Base-by-base conservation (phyloP, 2,329 filamentous ascomycete genomes). In the Microcyclosporella mali region DNA sequence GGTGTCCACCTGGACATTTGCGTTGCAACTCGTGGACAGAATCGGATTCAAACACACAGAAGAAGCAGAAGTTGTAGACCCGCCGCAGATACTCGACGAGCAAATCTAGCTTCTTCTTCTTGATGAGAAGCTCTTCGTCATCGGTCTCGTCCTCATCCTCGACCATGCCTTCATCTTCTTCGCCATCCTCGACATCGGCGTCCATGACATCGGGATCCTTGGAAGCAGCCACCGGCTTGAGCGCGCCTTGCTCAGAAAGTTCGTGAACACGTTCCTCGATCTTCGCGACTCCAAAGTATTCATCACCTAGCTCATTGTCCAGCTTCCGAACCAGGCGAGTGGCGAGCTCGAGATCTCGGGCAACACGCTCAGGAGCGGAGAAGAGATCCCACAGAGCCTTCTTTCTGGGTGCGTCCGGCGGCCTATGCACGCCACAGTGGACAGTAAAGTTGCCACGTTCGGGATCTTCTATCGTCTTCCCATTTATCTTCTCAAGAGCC, bases 11-110 rank as follows among this genome's bases (percentile, higher is more conserved):
- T 18, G 92, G 88, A 57, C 92, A 98, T 68, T 98, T 97, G 46
- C 92, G 82, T 31, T 87, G 89, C 53, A 98, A 74, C 68, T 98
- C 92, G 60, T 98, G 92, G 16, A 97, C 83, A 0, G 90, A 97
- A 65, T 98, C 92, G 60, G 88, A 92, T 68, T 98, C 92, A 56
- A 98, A 97, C 4, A 98, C 94, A 64, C 92, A 98, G 72, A 97
- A 98, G 73, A 98, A 95, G 71, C 92, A 98, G 70, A 98, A 97
- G 68, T 92, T 95, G 75, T 94, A 94, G 40, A 98, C 92, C 12
- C 92, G 83, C 40, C 92, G 88, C 46, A 98, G 76, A 64, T 98
- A 98, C 68, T 98, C 92, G 40, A 97, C 92, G 65, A 95, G 76
- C 28, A 98, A 74, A 67, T 98, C 92, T 37, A 98, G 79, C 60